These are phyloP conservation scores for Moricandia arvensis DNA, from an alignment of 345 rosid species.

Conservation along the genomic window DNA sequence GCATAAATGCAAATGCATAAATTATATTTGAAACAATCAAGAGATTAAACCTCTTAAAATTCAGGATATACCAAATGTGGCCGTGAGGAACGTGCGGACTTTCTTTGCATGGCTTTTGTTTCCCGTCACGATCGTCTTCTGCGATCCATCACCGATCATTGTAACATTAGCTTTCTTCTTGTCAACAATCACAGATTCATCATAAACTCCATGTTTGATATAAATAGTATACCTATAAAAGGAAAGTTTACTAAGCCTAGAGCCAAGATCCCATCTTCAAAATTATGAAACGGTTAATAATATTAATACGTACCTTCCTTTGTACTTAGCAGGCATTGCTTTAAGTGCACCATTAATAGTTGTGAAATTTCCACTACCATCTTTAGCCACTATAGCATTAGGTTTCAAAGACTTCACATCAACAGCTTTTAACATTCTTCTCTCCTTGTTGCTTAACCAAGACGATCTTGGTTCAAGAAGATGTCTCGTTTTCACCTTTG, in stretches of 20 bases:
- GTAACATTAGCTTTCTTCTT: conserved; percentile 63
- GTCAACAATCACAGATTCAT: conserved; percentile 54
- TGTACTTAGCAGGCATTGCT: conserved; percentile 55
- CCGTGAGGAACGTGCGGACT: conserved; percentile 56
- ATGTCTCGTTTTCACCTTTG: conserved; percentile 32
- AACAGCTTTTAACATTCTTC: conserved; percentile 53
- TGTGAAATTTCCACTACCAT: conserved; percentile 74
- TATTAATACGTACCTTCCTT: conserved; percentile 65
- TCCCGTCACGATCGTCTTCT: conserved; percentile 67
- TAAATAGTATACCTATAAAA: conserved; percentile 60
- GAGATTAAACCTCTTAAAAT: neutral
- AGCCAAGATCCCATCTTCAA: neutral
- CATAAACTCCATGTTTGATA: conserved; percentile 69
- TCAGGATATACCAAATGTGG: conserved; percentile 58
- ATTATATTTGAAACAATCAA: neutral
- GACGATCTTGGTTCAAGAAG: conserved; percentile 43
- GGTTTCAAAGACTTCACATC: conserved; percentile 44
- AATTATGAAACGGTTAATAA: neutral
- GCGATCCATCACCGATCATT: conserved; percentile 81
- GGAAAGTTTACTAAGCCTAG: neutral
- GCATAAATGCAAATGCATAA: neutral
- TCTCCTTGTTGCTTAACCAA: conserved; percentile 63
- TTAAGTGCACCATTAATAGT: conserved; percentile 64
- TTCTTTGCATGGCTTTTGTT: conserved; percentile 58
- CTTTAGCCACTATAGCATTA: conserved; percentile 69